Percentiles rank a stretch among this genome's conserved stretches.
These are phyloP conservation scores for Pseudogymnoascus sp. DNA, from an alignment of 2,329 filamentous ascomycete species.

Conservation along the genomic window DNA sequence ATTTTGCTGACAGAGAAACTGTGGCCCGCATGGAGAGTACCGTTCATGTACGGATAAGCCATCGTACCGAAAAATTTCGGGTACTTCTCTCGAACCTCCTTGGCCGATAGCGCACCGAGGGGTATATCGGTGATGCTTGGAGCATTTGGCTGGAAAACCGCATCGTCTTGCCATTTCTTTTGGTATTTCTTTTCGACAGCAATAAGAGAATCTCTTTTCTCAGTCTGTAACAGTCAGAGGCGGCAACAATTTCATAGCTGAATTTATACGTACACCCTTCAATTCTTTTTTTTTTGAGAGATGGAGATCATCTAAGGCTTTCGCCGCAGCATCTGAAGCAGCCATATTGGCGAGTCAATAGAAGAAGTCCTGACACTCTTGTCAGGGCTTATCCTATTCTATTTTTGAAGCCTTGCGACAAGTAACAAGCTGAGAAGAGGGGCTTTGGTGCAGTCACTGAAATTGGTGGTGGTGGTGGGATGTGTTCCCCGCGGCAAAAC, in stretches of 20 bases:
- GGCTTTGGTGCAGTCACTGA: slow-evolving; percentile 1
- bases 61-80: slow-evolving; percentile 89
- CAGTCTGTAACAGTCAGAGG: slow-evolving; percentile 46
- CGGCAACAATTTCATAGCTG: slow-evolving; percentile 6
- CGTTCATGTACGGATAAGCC: slow-evolving; percentile 78
- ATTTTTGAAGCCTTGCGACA: slow-evolving; percentile 2
- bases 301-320: slow-evolving; percentile 43
- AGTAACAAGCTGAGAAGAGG: slow-evolving; percentile 5
- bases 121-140: slow-evolving; percentile 72
- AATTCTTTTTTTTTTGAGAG: slow-evolving; percentile 54
- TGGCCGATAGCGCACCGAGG: slow-evolving; percentile 61
- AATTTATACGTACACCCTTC: slow-evolving; percentile 41
- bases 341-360: slow-evolving; percentile 35
- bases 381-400: slow-evolving; percentile 2
- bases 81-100: slow-evolving; percentile 67
- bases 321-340: slow-evolving; percentile 25
- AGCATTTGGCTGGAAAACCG: slow-evolving; percentile 78
- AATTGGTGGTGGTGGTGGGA: slow-evolving; percentile 3
- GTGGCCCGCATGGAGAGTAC: slow-evolving; percentile 82
- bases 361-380: slow-evolving; percentile 1
- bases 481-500: slow-evolving; percentile 9
- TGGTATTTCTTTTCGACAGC: slow-evolving; percentile 89
- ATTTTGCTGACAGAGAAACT: slow-evolving; percentile 87
- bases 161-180: slow-evolving; percentile 66
- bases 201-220: slow-evolving; percentile 77